Evolutionary conservation across 192 early-diverging fungal genomes (phyloP), one percentile per base, ranked within the genome.

Genomic region (Funneliformis mosseae): DNA sequence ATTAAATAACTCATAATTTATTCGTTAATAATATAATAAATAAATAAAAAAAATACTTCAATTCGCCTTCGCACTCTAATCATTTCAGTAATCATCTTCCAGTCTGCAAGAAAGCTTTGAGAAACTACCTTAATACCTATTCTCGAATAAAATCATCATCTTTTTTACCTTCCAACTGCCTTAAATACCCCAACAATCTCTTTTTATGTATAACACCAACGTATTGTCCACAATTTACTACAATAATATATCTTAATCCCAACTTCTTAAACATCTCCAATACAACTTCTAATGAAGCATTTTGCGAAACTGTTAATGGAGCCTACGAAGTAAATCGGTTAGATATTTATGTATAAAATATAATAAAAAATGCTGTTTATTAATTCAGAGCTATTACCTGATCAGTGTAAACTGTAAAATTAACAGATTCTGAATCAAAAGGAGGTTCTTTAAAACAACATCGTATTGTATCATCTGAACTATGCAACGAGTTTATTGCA

Each of bases 141-240:
- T n/a, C n/a, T n/a, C n/a, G n/a, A n/a, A 55, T 55, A 21, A 55
- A 18, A 55, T 50, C 16, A 21, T 63, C 72, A n/a, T 85, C 86
- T 9, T 88, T 83, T 46, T 89, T 82, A 63, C 93, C 88, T 60
- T 93, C 91, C 12, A 93, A 80, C 75, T 93, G 91, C 69, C 92
- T 93, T 18, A 94, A 81, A 80, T 91, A 95, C 8, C 88, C 89
- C n/a, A 97, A 83, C 18, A 96, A 83, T 23, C 89, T 83, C 81
- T 95, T 95, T 85, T 97, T 98, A 82, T 94, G 92, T 33, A 98
- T 93, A 61, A 96, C 89, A 23, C 96, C 97, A 59, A 92, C 90
- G 66, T 89, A 94, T 18, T 88, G 80, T 2, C 96, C 96, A 25
- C 91, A 87, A 67, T 94, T 86, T 9, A 91, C 90, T 11, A 98